Base-by-base conservation (phyloP, 257 asterid genomes). In the Solanum tacnaense region DNA sequence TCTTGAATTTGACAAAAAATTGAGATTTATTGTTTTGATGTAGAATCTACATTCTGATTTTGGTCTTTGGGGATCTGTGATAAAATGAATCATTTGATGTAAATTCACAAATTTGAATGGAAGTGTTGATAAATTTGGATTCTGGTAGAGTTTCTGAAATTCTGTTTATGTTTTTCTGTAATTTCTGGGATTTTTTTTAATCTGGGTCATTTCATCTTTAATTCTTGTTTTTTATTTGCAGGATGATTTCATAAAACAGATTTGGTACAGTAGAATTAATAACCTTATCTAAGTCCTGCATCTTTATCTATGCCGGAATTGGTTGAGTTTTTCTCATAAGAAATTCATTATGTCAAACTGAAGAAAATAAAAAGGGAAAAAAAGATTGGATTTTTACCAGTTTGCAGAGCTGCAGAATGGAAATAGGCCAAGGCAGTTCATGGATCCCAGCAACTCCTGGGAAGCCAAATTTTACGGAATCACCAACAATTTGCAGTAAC, bases 391-490 rank as follows among this genome's bases (percentile, higher is more conserved):
- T 34, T 85, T 88, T 95, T 91, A 87, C 89, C 89, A 34, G 91
- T 90, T 91, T 88, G 87, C 87, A 52, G 76, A 62, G 76, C 75
- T 65, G 86, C 44, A 88, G 88, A 79, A 96, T 94, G 98, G 96
- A 92, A 82, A 86, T 31, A 11, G 91, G 92, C 70, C 34, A 87
- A 70, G 93, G 92, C 87, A 91, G 84, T 36, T 78, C 91, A 34
- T 89, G 98, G 99, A 83, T 94, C 70, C 97, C 97, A 11, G 81
- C 83, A 75, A 95, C 98, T 87, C 98, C 98, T 1, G 93, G 92
- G 39, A 94, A 94, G 90, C 94, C 93, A 87, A 58, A 87, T 83
- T 84, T 90, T 12, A 62, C 86, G 15, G 72, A 67, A 79, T 88
- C 65, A 88, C 91, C 88, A 75, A 87, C 90, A 91, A 91, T 92